Evolutionary conservation across 2,329 filamentous ascomycete genomes (phyloP).

Genomic region (Myotisia sp.): DNA sequence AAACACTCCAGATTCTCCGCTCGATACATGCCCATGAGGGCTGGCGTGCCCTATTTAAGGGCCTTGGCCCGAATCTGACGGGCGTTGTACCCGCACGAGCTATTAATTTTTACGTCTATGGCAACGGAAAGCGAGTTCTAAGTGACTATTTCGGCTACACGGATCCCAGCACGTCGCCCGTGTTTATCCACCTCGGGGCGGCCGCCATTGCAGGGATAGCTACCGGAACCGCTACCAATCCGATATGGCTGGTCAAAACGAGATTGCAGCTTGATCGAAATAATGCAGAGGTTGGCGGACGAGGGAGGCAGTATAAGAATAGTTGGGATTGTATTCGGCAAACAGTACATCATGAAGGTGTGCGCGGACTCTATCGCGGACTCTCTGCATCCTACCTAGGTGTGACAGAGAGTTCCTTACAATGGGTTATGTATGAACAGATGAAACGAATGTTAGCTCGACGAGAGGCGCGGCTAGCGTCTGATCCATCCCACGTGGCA

Average conservation of each 20-base stretch:
- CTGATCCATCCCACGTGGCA: constrained; percentile 46
- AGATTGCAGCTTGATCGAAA: constrained; percentile 74
- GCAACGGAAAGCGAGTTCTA: constrained; percentile 75
- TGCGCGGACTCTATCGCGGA: constrained; percentile 73
- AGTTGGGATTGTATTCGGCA: constrained; percentile 77
- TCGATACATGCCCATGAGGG: constrained; percentile 72
- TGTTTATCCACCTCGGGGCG: constrained; percentile 61
- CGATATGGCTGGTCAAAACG: constrained; percentile 94
- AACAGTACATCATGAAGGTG: constrained; percentile 64
- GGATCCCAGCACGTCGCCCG: constrained; percentile 37
- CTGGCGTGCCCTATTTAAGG: constrained; percentile 79
- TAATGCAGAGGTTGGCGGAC: constrained; percentile 21
- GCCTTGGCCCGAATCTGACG: constrained; percentile 75
- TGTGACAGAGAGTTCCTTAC: constrained; percentile 75
- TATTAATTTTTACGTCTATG: constrained; percentile 90
- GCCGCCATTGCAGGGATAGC: constrained; percentile 66
- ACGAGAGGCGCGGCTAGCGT: constrained; percentile 45
- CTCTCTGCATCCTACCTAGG: constrained; percentile 85
- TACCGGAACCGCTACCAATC: constrained; percentile 84
- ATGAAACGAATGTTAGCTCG: constrained; percentile 61
- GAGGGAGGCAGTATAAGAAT: constrained; percentile 62
- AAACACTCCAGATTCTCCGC: constrained; percentile 73
- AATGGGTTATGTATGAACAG: constrained; percentile 91
- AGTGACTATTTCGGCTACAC: constrained; percentile 48
- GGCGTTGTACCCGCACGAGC: constrained; percentile 79